A percentile compares a stretch with the other conserved stretches of the same genome.
Evolutionary conservation across 805 yeast genomes (phyloP).

Genomic region (Saccharomycopsis babjevae): DNA sequence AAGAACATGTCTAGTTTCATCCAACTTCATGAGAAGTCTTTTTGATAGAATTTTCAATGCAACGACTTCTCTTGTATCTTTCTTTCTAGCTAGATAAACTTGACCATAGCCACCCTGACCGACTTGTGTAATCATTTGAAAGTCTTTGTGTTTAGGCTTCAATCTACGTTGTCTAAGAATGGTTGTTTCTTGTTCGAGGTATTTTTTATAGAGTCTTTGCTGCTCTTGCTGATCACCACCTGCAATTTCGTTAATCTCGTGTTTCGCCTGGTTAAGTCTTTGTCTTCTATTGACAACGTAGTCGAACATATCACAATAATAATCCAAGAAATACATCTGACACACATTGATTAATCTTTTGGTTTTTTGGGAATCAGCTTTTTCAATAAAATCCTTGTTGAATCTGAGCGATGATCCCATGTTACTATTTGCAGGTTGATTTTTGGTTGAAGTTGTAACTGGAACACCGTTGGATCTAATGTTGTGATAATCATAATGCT

Average conservation of each 20-base stretch:
- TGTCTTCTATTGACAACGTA: conserved; percentile 82
- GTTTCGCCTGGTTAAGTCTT: conserved; percentile 62
- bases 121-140: conserved; percentile 93
- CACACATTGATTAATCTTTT: conserved; percentile 83
- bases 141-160: conserved; percentile 89
- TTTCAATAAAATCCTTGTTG: conserved; percentile 38
- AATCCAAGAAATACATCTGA: conserved; percentile 87
- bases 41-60: conserved; percentile 90
- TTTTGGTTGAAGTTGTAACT: conserved; percentile 20
- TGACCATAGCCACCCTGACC: conserved; percentile 99
- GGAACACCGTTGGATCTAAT: conserved; percentile 17
- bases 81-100: conserved; percentile 90
- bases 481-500: conserved; percentile 21
- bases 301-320: conserved; percentile 92
- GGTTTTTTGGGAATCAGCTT: conserved; percentile 64
- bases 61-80: conserved; percentile 89
- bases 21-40: conserved; percentile 72
- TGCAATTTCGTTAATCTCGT: conserved; percentile 24
- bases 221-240: conserved; percentile 26
- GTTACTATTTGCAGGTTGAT: not conserved
- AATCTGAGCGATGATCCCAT: not conserved
- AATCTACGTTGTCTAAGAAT: conserved; percentile 78
- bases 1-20: conserved; percentile 90
- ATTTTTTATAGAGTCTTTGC: conserved; percentile 57
- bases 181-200: conserved; percentile 76